Base-by-base conservation (phyloP, 1,139 yeast species). In the Protomyces inundatus region DNA sequence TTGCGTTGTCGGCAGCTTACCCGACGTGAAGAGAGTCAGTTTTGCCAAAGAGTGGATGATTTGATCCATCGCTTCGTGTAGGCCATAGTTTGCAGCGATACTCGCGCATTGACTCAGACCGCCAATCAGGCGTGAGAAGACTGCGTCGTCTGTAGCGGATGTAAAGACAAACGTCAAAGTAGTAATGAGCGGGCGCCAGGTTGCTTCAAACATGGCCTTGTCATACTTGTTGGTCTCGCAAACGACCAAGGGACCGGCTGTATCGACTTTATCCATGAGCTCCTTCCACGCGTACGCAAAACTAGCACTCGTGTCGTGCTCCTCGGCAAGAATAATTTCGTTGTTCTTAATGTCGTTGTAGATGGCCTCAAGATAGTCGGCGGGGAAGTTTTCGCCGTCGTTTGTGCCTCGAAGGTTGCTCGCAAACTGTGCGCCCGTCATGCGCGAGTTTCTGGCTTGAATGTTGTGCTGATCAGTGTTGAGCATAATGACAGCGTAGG, bases 291-390 rank as follows among this genome's bases (percentile, higher is more conserved):
- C 85, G 72, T 88, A 93, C 72, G 91, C 98, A 76, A 91, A 93
- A 85, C 96, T 87, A 71, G 88, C 90, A 39, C 85, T 86, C 16
- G 79, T 80, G 50, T 90, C 90, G 71, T 91, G 98, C 73, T 95
- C 99, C 71, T 93, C 98, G 0, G 98, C 98, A 91, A 95, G 89
- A 64, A 95, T 90, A 68, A 93, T 93, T 75, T 95, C 99, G 61
- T 88, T 83, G 64, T 87, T 90, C 68, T 84, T 82, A 66, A 95
- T 91, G 0, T 96, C 87, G 48, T 81, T 78, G 73, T 88, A 95
- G 48, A 93, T 90, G 69, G 83, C 88, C 65, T 86, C 84, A 68
- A 93, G 90, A 93, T 95, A 88, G 54, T 81, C 83, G 0, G 96
- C 96, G 1, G 71, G 67, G 76, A 88, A 91, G 74, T 91, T 93